phyloP scores from a whole-genome alignment of 2,329 filamentous ascomycete genomes.

The Dothistroma pini region DNA sequence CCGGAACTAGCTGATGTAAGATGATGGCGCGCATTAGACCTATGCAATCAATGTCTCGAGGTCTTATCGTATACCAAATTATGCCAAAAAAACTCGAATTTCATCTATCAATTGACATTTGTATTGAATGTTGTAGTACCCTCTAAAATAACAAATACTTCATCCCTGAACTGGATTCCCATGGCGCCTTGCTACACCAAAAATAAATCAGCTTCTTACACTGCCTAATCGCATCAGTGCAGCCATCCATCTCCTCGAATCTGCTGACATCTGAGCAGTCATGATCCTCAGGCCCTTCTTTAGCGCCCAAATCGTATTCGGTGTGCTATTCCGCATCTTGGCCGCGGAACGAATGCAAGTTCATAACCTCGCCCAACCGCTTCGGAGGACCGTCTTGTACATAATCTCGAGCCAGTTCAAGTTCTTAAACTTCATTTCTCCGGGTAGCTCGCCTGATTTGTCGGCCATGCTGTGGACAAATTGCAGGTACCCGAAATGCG shows the following conservation, averaged over 20 bases:
- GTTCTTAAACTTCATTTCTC: slow-evolving; percentile 8
- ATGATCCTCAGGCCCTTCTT: slow-evolving; percentile 2
- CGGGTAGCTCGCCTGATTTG: neutral
- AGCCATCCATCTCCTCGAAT: slow-evolving; percentile 10
- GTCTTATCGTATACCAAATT: too few relatives aligned
- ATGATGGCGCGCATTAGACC: too few relatives aligned
- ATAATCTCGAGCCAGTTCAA: slow-evolving; percentile 9
- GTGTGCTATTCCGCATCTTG: slow-evolving; percentile 10
- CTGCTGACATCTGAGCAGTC: slow-evolving; percentile 5
- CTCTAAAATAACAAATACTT: slow-evolving; percentile 6
- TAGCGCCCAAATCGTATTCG: slow-evolving; percentile 9
- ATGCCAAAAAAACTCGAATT: neutral
- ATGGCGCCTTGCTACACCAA: slow-evolving; percentile 7
- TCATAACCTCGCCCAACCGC: slow-evolving; percentile 4
- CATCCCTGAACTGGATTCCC: slow-evolving; percentile 6
- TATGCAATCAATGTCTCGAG: too few relatives aligned
- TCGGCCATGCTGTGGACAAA: slow-evolving; percentile 12
- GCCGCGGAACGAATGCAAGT: slow-evolving; percentile 11
- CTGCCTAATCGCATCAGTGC: slow-evolving; percentile 6
- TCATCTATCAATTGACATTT: neutral
- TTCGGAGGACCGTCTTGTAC: slow-evolving; percentile 6
- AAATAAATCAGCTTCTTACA: slow-evolving; percentile 9
- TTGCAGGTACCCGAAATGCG: slow-evolving; percentile 11
- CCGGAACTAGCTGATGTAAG: too few relatives aligned
- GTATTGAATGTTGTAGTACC: slow-evolving; percentile 2